These are phyloP conservation scores for Zygosaccharomyces pseudobailii DNA, from an alignment of 1,139 yeast genomes.

Conservation along the genomic window DNA sequence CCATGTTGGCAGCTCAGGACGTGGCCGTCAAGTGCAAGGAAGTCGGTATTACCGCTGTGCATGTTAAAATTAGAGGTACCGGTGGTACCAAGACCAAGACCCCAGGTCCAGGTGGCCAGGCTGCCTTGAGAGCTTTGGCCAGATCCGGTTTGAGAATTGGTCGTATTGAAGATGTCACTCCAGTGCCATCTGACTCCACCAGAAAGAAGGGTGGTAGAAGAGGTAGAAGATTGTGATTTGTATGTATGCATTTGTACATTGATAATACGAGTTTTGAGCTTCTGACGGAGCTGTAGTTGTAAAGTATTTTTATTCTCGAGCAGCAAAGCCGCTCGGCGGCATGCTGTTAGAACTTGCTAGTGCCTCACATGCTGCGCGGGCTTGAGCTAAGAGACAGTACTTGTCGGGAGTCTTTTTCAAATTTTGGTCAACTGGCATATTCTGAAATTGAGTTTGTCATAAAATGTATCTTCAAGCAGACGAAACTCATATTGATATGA, in stretches of 20 bases:
- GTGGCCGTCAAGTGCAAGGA: constrained; percentile 99
- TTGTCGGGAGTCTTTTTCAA: no score
- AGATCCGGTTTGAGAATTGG: constrained; percentile 99
- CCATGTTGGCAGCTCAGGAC: constrained; percentile 99
- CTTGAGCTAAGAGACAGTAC: no score
- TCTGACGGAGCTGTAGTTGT: neutral
- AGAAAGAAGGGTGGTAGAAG: constrained; percentile 99
- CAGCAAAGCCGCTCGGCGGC: neutral
- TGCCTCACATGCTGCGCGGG: no score
- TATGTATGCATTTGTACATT: constrained; percentile 7
- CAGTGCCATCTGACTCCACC: constrained; percentile 99
- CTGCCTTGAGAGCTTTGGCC: constrained; percentile 99
- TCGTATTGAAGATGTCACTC: constrained; percentile 99
- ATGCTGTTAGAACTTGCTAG: neutral
- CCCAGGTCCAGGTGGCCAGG: constrained; percentile 99
- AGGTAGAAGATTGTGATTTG: constrained; percentile 94
- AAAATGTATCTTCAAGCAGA: no score
- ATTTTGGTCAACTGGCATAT: no score
- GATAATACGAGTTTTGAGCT: neutral
- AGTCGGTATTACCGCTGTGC: constrained; percentile 99
- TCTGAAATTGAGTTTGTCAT: no score
- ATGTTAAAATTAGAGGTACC: constrained; percentile 99
- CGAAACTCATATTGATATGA: no score
- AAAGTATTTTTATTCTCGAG: neutral
- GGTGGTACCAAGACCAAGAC: constrained; percentile 99